Evolutionary conservation across 2,329 filamentous ascomycete species (phyloP).

Genomic region (Pseudogymnoascus sp.): DNA sequence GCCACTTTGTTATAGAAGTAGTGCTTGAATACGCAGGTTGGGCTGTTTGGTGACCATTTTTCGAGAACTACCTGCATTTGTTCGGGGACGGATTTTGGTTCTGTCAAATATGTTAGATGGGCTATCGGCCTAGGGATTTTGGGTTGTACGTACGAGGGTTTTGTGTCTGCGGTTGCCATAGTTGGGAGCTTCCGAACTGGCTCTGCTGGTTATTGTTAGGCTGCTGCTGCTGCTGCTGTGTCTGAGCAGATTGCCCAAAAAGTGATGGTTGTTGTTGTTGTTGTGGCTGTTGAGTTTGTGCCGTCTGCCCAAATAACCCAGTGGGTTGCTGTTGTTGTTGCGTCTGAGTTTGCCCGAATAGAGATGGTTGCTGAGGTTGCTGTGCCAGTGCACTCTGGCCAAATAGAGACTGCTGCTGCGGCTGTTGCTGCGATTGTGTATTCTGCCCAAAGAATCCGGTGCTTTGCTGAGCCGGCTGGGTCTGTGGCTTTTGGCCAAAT

Average conservation of each 20-base stretch:
- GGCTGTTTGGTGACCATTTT: constrained; percentile 66
- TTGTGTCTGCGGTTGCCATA: constrained; percentile 25
- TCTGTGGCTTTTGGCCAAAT: constrained; percentile 18
- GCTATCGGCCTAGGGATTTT: not conserved
- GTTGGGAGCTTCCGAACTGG: constrained; percentile 16
- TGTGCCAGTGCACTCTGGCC: constrained; percentile 21
- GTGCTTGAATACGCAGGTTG: constrained; percentile 68
- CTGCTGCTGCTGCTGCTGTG: constrained; percentile 30
- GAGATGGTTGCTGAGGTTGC: constrained; percentile 15
- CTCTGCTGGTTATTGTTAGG: constrained; percentile 19
- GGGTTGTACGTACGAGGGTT: constrained; percentile 22
- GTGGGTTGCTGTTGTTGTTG: constrained; percentile 15
- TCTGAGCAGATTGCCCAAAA: constrained; percentile 30
- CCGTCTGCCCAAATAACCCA: constrained; percentile 14
- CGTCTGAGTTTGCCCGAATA: constrained; percentile 16
- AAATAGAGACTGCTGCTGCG: constrained; percentile 22
- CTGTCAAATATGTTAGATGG: constrained; percentile 30
- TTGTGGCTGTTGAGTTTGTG: constrained; percentile 22
- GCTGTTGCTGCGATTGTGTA: constrained; percentile 24
- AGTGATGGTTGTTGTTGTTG: constrained; percentile 31
- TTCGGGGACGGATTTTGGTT: constrained; percentile 66
- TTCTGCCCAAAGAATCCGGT: constrained; percentile 8
- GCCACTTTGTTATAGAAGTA: constrained; percentile 87
- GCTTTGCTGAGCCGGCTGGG: constrained; percentile 18
- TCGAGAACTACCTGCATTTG: constrained; percentile 63